These are phyloP conservation scores for Mitragyna speciosa DNA, from an alignment of 257 asterid species.

Conservation along the genomic window DNA sequence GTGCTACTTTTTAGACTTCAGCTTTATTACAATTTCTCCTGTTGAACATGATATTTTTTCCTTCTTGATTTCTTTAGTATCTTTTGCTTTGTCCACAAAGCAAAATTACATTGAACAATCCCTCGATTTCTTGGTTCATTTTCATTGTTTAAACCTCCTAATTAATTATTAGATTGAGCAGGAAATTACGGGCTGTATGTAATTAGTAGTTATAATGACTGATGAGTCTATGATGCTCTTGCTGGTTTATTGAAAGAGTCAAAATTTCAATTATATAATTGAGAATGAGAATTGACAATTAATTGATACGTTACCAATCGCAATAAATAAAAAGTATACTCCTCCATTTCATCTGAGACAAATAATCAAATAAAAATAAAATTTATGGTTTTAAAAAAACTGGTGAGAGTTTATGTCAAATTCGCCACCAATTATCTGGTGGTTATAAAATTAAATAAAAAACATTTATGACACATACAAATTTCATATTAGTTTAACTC, in stretches of 20 bases:
- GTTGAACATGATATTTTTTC: neutral
- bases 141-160: neutral
- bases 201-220: neutral
- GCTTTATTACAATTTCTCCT: neutral
- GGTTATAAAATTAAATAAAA: too few relatives aligned
- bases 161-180: neutral
- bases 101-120: neutral
- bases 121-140: neutral
- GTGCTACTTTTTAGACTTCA: neutral
- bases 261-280: neutral
- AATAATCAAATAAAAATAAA: too few relatives aligned
- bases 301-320: neutral
- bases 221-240: neutral
- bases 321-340: neutral
- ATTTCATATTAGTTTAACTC: neutral
- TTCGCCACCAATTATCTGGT: too few relatives aligned
- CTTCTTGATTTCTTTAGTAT: neutral
- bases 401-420: too few relatives aligned
- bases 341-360: neutral
- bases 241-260: neutral
- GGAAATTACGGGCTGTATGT: neutral
- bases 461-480: too few relatives aligned
- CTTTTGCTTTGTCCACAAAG: neutral
- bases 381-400: too few relatives aligned
- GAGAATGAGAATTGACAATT: conserved; percentile 1